Evolutionary conservation across 108 stramenopile species (phyloP), one percentile per base, ranked within the genome.

Genomic region (Nitzschia putrida): DNA sequence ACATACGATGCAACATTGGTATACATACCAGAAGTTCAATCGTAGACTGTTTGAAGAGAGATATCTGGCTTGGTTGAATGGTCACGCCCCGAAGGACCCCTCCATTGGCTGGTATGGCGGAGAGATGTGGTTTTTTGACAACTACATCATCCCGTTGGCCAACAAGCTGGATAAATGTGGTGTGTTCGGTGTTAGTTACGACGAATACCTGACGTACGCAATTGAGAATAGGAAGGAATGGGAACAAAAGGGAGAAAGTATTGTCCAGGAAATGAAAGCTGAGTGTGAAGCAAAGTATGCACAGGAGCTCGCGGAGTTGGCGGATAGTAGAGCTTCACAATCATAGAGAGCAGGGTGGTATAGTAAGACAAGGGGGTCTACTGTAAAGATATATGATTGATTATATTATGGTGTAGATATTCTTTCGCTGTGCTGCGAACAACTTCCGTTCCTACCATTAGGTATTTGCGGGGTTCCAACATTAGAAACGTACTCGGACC

Each of bases 1-100:
- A 3, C 81, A 82, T 52, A 82, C 81, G 0, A 82, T 82, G 81
- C 81, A 72, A 66, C 66, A 78, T 26, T 66, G 79, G 51, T 54
- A 45, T 40, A 64, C 78, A 34, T 83, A 79, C 53, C 71, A 65
- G 25, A 83, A 80, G 57, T 83, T 78, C 78, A 83, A 83, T 50
- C 52, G 64, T 45, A 57, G 73, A 13, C 71, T 83, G 13, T 80
- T 74, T 61, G 66, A 66, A n/a, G 83, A 83, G 57, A 64, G 79
- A 29, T 80, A 80, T 43, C 16, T 42, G 12, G 83, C 72, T 8
- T 67, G 66, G 39, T 43, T 25, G 11, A 24, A 34, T 0, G 79
- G 60, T 20, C 64, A 78, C 38, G 52, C 69, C 11, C 41, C 26
- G 37, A 78, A 74, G 29, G 76, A 83, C 70, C 83, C 83, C 16